Base-by-base conservation (phyloP, 768 basidiomycete species). In the Melanogaster broomeanus region DNA sequence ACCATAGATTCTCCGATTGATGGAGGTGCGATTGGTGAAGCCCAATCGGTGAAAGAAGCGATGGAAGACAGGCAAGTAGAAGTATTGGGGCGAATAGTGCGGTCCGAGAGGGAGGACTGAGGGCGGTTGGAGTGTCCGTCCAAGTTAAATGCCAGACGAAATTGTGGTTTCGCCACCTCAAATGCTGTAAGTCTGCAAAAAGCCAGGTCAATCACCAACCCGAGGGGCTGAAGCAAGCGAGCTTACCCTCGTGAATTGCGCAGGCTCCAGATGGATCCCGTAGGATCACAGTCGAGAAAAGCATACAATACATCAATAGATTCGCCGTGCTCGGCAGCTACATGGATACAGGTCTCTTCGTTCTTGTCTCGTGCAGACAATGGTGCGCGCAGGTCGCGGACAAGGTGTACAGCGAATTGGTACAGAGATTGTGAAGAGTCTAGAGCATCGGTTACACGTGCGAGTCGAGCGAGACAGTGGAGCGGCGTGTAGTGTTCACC, bases 261-360 rank as follows among this genome's bases (percentile, higher is more conserved):
- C 66, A 86, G 64, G 57, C 82, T 78, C 27, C 81, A 77, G 30
- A 84, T 76, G 2, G 72, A 62, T 39, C 82, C 78, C 13, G 74
- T 77, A 0, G 72, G 69, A 62, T 91, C 89, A 56, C 80, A 85
- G 40, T 85, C 79, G 41, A 91, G 74, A 51, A 91, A 73, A 37
- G 85, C 77, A 47, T 75, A 72, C 37, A 90, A 68, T 18, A 90
- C 67, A 47, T 85, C 83, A 18, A 83, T 69, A 66, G 78, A 87
- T 48, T 78, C 72, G 41, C 88, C 89, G 57, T 82, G 80, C 60
- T 89, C 87, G 12, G 89, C 89, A 42, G 88, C 88, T 53, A 89
- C 72, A 72, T 91, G 89, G 43, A 91, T 75, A 72, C 87, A 89
- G 3, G 89, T 90, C 62, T 91, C 88, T 57, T 82, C 81, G 47